Base-by-base conservation (phyloP, 768 basidiomycete genomes). In the Tricholoma furcatifolium region DNA sequence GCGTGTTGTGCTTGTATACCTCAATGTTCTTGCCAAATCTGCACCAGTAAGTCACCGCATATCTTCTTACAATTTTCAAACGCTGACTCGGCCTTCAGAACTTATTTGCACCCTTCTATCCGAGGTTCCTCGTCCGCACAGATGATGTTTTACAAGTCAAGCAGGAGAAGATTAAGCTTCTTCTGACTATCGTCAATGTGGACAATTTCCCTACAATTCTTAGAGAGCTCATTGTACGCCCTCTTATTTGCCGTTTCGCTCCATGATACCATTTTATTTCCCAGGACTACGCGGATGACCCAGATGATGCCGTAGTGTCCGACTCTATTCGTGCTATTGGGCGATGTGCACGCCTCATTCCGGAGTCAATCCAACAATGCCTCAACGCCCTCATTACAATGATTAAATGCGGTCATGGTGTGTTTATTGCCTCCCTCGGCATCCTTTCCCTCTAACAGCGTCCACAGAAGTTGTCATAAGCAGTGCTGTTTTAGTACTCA, bases 241-340 rank as follows among this genome's bases (percentile, higher is more conserved):
- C 12, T 8, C 31, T 18, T 15, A n/a, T 17, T 42, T 40, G 43
- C 12, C 14, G 46, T 43, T 35, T 36, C 14, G 1, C 5, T 46
- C 47, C 34, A 34, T 38, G 24, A 47, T 48, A 34, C 32, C 30
- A 47, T 14, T 35, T 34, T 34, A 24, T 47, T 11, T 6, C 35
- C 35, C 56, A 97, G 93, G 85, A 90, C 55, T 95, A 88, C 61
- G 79, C 86, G 1, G 85, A 90, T n/a, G 90, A 91, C 62, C 70
- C 79, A 0, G 82, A 94, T 49, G 88, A 92, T 60, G 57, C 62
- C 2, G 79, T 94, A 0, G 87, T 91, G 0, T 75, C 80, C 12
- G 85, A 83, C 27, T 81, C 93, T 0, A 84, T 97, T 41, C 74
- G 76, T 15, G 93, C 87, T 1, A 80, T 98, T 47, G 96, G 95